Evolutionary conservation across 495 filamentous ascomycete genomes (phyloP).

Genomic region (Trichoderma virens): DNA sequence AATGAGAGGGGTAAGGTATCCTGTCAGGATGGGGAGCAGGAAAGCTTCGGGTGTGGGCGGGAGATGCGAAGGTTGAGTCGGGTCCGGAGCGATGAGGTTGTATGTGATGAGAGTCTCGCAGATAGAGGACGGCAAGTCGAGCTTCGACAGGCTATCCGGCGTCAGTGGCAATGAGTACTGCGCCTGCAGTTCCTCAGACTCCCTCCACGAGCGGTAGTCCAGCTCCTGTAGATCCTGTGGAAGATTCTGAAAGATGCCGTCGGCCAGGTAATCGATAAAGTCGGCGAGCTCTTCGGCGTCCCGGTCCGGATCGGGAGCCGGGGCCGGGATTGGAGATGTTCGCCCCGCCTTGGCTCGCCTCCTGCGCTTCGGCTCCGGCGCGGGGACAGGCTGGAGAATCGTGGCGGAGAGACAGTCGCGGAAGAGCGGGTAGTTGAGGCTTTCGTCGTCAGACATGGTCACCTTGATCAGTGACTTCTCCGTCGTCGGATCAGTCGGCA

Average conservation of each 20-base stretch:
- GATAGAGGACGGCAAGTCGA: slow-evolving; percentile 38
- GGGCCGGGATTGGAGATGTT: slow-evolving; percentile 24
- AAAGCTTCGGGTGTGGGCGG: slow-evolving; percentile 33
- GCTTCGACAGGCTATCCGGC: slow-evolving; percentile 14
- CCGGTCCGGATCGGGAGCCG: slow-evolving; percentile 19
- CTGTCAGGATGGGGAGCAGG: slow-evolving; percentile 50
- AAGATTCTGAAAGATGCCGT: slow-evolving; percentile 57
- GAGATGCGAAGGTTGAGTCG: slow-evolving; percentile 20
- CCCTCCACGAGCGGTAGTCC: slow-evolving; percentile 47
- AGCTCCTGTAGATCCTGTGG: slow-evolving; percentile 53
- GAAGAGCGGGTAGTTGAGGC: slow-evolving; percentile 59
- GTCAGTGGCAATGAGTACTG: slow-evolving; percentile 44
- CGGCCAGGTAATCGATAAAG: slow-evolving; percentile 67
- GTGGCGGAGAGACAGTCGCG: slow-evolving; percentile 51
- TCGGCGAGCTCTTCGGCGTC: slow-evolving; percentile 65
- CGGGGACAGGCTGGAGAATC: slow-evolving; percentile 39
- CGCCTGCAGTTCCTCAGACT: slow-evolving; percentile 37
- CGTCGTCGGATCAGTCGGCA: neutral
- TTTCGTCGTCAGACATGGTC: slow-evolving; percentile 17
- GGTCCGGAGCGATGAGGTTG: slow-evolving; percentile 39
- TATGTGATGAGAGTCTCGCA: slow-evolving; percentile 61
- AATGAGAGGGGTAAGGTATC: slow-evolving; percentile 48
- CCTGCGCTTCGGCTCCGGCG: slow-evolving; percentile 33
- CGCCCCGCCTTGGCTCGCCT: slow-evolving; percentile 30
- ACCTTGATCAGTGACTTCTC: neutral